Conservation (phyloP, 139 green algal species). For the Tetradesmus lagerheimii region DNA sequence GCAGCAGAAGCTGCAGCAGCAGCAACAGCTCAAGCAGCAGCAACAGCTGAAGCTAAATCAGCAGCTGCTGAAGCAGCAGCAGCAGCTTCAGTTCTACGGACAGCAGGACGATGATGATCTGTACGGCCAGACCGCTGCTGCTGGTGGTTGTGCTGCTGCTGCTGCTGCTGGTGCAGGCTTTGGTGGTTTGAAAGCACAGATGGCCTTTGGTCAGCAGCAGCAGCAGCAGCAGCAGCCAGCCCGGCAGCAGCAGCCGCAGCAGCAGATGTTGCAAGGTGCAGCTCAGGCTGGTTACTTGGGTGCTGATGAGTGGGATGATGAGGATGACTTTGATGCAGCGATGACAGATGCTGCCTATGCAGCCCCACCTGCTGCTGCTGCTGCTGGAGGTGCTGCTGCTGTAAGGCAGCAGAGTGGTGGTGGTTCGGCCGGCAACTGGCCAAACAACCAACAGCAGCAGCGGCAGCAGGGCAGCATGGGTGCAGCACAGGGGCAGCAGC, state of each 20-base stretch:
- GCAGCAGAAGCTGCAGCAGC: background rate
- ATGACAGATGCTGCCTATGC: background rate
- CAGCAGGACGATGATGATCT: background rate
- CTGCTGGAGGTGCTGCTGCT: background rate
- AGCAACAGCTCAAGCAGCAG: background rate
- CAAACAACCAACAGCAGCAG: background rate
- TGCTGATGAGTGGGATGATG: constrained; percentile 32
- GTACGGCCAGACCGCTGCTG: background rate
- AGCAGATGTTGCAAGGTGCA: background rate
- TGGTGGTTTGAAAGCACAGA: background rate
- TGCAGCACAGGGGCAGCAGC: constrained; percentile 9
- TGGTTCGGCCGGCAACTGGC: background rate
- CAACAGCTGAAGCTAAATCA: background rate
- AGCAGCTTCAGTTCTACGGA: background rate
- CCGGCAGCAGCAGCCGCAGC: background rate
- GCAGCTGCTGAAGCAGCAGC: background rate
- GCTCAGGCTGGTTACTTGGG: background rate
- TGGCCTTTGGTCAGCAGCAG: background rate
- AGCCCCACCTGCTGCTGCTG: background rate
- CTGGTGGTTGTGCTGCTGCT: background rate
- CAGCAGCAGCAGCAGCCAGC: constrained; percentile 20
- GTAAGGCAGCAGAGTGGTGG: background rate
- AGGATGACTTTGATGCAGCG: constrained; percentile 30
- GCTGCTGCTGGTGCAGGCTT: background rate
- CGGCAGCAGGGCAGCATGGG: background rate